Percentiles rank a stretch among this genome's conserved stretches.
Evolutionary conservation across 495 filamentous ascomycete genomes (phyloP).

Genomic region (Penicillium angulare): DNA sequence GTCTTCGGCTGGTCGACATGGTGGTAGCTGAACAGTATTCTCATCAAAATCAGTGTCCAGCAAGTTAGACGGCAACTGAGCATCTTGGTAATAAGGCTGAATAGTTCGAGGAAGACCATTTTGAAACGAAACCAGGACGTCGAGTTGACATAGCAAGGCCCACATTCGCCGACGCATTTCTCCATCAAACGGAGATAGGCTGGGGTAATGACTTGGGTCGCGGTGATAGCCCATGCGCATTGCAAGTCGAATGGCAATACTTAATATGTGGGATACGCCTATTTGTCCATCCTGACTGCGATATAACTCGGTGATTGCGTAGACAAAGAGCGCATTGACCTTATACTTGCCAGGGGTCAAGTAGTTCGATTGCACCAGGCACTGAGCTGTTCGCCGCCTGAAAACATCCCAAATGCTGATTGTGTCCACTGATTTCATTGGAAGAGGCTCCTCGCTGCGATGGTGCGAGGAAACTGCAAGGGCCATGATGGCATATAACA

Average conservation of each 20-base stretch:
- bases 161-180: constrained; percentile 49
- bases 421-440: constrained; percentile 12
- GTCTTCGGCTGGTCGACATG: constrained; percentile 34
- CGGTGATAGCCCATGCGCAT: constrained; percentile 49
- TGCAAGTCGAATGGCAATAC: constrained; percentile 38
- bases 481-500: constrained; percentile 36
- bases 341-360: constrained; percentile 31
- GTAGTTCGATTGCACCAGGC: constrained; percentile 36
- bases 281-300: constrained; percentile 35
- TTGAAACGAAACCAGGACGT: constrained; percentile 45
- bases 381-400: constrained; percentile 29
- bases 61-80: constrained; percentile 41
- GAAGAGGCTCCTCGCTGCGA: constrained; percentile 29
- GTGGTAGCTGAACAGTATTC: constrained; percentile 32
- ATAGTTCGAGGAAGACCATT: constrained; percentile 45
- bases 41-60: constrained; percentile 44
- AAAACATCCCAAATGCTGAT: constrained; percentile 22
- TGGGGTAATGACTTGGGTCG: constrained; percentile 38
- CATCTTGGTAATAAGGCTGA: constrained; percentile 43
- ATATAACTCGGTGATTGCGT: constrained; percentile 37
- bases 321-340: constrained; percentile 39
- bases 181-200: constrained; percentile 36
- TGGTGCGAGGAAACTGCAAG: constrained; percentile 29
- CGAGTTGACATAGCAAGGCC: constrained; percentile 38
- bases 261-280: constrained; percentile 36